Evolutionary conservation across 208 protist genomes (phyloP).

Genomic region (Crithidia sp.): DNA sequence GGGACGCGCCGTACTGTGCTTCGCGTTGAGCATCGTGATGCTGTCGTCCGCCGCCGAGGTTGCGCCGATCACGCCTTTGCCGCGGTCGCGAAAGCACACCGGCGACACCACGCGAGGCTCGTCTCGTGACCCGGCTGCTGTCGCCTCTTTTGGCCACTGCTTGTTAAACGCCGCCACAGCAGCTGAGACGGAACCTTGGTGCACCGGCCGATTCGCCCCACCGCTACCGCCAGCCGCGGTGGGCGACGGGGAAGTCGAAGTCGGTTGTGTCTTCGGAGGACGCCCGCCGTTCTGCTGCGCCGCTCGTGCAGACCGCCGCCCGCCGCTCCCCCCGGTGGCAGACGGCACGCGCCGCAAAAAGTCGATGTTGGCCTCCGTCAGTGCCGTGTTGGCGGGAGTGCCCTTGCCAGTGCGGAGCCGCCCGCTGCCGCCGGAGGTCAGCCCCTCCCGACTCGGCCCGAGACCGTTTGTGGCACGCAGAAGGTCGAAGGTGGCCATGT

Average conservation of each 20-base stretch:
- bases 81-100: background rate
- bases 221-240: background rate
- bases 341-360: slow-evolving; percentile 10
- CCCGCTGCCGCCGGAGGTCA: background rate
- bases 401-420: background rate
- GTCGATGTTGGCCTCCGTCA: slow-evolving; percentile 22
- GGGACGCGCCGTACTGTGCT: too few relatives aligned
- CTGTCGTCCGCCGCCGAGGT: background rate
- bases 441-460: background rate
- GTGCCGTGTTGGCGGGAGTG: background rate
- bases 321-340: background rate
- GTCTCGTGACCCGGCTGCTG: background rate
- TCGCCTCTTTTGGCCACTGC: background rate
- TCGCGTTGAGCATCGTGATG: background rate
- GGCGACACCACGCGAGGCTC: background rate
- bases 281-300: slow-evolving; percentile 6
- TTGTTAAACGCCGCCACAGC: slow-evolving; percentile 3
- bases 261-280: slow-evolving; percentile 4
- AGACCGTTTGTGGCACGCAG: slow-evolving; percentile 13
- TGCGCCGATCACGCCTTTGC: background rate
- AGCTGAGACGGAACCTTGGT: background rate
- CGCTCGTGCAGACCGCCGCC: background rate
- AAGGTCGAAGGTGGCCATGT: slow-evolving; percentile 14
- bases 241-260: background rate
- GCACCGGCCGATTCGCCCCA: background rate